Base-by-base conservation (phyloP, 164 flowering plant genomes). In the Nelumbo lutea region DNA sequence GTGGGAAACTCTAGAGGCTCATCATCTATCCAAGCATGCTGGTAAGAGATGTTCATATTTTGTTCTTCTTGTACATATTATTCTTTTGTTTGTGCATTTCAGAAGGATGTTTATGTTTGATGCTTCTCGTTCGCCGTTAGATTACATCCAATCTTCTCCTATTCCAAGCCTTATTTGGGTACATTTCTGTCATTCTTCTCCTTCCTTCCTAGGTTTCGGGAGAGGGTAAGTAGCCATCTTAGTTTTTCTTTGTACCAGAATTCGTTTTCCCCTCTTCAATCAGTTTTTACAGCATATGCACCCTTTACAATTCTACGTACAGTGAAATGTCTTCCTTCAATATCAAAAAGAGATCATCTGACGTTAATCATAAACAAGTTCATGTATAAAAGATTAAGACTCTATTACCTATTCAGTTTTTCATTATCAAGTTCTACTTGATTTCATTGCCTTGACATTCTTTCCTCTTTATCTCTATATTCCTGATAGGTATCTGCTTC, bases 1-100 rank as follows among this genome's bases (percentile, higher is more conserved):
- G 75, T 89, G 92, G 96, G 96, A 92, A 74, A 91, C 90, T 77
- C 86, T 85, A 75, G 97, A 95, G 78, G 72, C 85, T 2, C 98
- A 95, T 73, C 98, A 95, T 75, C 93, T 95, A 71, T 90, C 97
- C 64, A 88, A 86, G 73, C 98, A 95, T 84, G 98, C 97, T 75
- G 97, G 98, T 95, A 70, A 82, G 78, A 57, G 39, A 8, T 27
- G 59, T 68, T 44, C 59, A 84, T 85, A 65, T 86, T 86, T 27
- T 71, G 85, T 90, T 90, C 79, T 86, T 57, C 78, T 87, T 27
- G 63, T 88, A 72, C 3, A 10, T 40, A 58, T 62, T 85, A 81
- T 77, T 85, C 62, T 52, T 85, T 90, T 39, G 70, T 88, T 15
- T 84, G 83, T 69, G 86, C 90, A 4, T 10, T 76, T 83, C 77